These are phyloP conservation scores for Jamesozyma jinghongensis DNA, from an alignment of 805 yeast genomes.

Conservation along the genomic window DNA sequence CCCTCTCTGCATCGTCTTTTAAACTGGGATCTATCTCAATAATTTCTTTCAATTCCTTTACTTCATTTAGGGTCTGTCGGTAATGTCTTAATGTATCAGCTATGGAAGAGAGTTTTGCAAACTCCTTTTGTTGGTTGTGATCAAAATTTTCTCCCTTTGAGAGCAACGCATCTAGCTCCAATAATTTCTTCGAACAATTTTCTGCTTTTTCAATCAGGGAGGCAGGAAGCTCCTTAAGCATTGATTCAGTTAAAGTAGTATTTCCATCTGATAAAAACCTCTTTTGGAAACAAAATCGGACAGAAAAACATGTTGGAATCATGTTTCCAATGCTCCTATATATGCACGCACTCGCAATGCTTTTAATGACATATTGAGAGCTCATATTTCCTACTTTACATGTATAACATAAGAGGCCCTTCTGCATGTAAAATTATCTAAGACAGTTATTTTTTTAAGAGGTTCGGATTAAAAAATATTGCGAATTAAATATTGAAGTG, in stretches of 20 bases:
- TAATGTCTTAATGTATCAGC: constrained; percentile 37
- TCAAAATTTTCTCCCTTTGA: constrained; percentile 37
- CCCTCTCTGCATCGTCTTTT: constrained; percentile 52
- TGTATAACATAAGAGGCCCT: too few species aligned
- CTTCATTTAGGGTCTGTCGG: constrained; percentile 24
- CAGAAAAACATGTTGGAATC: too few species aligned
- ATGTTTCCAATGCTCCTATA: too few species aligned
- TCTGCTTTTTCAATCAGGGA: constrained; percentile 42
- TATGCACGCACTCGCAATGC: too few species aligned
- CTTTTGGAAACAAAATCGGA: too few species aligned
- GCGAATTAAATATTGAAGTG: too few species aligned
- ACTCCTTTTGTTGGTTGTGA: constrained; percentile 40
- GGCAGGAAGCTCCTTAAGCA: constrained; percentile 38
- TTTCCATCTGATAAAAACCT: too few species aligned
- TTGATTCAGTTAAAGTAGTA: background rate
- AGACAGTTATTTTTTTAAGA: too few species aligned
- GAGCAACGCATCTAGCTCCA: constrained; percentile 34
- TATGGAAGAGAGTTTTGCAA: constrained; percentile 38
- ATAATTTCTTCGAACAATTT: constrained; percentile 34
- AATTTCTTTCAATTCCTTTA: constrained; percentile 30
- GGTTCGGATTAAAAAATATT: too few species aligned
- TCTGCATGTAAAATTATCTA: too few species aligned
- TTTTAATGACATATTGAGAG: too few species aligned
- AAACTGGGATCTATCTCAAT: constrained; percentile 28
- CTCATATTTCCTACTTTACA: too few species aligned